Base-by-base conservation (phyloP, 306 rosid genomes). In the Quercus gilva region DNA sequence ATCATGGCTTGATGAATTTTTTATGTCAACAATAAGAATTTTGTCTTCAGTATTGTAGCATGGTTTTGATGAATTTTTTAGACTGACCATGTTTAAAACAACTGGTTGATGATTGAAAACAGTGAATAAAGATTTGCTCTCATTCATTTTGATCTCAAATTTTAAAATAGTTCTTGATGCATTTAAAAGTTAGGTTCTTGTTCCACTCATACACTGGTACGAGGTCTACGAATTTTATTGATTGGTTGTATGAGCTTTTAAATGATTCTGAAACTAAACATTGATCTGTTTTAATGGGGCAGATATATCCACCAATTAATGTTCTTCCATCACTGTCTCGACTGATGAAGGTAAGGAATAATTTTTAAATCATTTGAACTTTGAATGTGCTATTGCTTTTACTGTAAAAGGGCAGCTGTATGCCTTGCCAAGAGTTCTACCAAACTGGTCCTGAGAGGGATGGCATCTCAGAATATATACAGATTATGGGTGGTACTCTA, bases 281-380 rank as follows among this genome's bases (percentile, higher is more conserved):
- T 82, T 77, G 76, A 79, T 71, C 71, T 72, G 74, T 79, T 79
- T 73, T 71, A 78, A 73, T 25, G 74, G 83, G 28, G 89, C 92
- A 95, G 99, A 86, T 96, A 83, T 90, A 93, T 83, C 99, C 99
- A 57, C 99, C 99, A 70, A 96, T 96, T 84, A 96, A 96, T 75
- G 99, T 96, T 81, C 97, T 96, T 51, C 99, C 99, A 55, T 96
- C 99, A 25, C 84, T 96, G 63, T 96, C 99, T 88, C 96, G 99
- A 79, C 86, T 96, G 87, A 96, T 96, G 99, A 96, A 96, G 98
- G 99, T 96, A 86, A 88, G 55, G 67, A 64, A 52, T 71, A 69
- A 51, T 72, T 74, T 55, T 35, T 29, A 33, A 37, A 56, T 74
- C 82, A 26, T 65, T 80, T 79, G 20, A 65, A 81, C 69, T 82